Conservation (phyloP, 225 moss, liverwort and hornwort species). For the Asterella californica region DNA sequence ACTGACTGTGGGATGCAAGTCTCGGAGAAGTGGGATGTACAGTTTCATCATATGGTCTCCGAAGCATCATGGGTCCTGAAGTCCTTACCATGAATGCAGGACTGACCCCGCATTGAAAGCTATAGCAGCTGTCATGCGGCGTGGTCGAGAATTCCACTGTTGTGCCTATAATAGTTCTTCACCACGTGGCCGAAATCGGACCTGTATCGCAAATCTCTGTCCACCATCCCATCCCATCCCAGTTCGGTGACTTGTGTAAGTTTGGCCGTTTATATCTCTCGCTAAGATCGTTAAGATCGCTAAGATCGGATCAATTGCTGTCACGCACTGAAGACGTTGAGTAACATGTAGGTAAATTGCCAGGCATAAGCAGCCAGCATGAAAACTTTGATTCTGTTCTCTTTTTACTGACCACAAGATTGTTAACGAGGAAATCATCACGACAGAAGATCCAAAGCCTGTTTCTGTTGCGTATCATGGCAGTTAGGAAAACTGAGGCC, state of each 20-base stretch:
- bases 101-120: neutral
- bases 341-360: neutral
- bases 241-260: neutral
- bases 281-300: too few relatives aligned
- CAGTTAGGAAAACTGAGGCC: neutral
- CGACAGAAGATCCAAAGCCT: neutral
- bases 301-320: neutral
- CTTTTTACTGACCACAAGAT: neutral
- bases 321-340: neutral
- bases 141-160: neutral
- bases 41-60: neutral
- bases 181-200: neutral
- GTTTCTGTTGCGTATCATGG: neutral
- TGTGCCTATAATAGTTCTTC: neutral
- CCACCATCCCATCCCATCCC: too few relatives aligned
- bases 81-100: neutral
- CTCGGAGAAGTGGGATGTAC: neutral
- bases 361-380: too few relatives aligned
- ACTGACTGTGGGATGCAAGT: neutral
- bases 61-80: neutral
- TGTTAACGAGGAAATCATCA: neutral
- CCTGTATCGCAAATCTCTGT: too few relatives aligned
- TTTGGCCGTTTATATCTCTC: neutral
- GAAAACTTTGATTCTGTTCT: neutral
- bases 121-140: neutral